These are phyloP conservation scores for Incumbomyces delicatus DNA, from an alignment of 2,329 filamentous ascomycete species.

Conservation along the genomic window DNA sequence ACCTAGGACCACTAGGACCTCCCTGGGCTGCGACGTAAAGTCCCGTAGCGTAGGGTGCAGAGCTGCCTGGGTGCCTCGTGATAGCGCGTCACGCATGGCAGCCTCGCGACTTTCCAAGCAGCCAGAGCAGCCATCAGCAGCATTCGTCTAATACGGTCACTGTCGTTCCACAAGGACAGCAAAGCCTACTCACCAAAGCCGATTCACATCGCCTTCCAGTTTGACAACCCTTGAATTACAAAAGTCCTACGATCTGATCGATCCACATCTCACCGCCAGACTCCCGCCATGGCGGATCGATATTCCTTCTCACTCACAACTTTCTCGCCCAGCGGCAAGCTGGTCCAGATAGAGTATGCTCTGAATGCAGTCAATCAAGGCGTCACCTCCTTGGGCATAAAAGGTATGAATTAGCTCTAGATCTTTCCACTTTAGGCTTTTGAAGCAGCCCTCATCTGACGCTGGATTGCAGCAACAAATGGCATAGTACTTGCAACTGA, in stretches of 20 bases:
- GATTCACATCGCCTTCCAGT: too few relatives aligned
- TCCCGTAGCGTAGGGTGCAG: too few relatives aligned
- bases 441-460: slow-evolving; percentile 1
- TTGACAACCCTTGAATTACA: too few relatives aligned
- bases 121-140: not conserved
- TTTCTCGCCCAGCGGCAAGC: slow-evolving; percentile 98
- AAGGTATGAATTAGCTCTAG: slow-evolving; percentile 51
- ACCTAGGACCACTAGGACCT: too few relatives aligned
- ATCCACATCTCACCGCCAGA: not conserved
- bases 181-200: too few relatives aligned
- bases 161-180: too few relatives aligned
- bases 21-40: too few relatives aligned
- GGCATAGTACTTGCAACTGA: slow-evolving; percentile 97
- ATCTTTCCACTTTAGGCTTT: not conserved
- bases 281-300: slow-evolving; percentile 71
- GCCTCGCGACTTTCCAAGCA: not conserved
- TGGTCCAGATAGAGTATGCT: slow-evolving; percentile 99
- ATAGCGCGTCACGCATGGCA: not conserved
- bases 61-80: not conserved
- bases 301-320: slow-evolving; percentile 99
- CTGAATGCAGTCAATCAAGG: slow-evolving; percentile 98
- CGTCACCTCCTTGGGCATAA: slow-evolving; percentile 96
- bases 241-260: not conserved
- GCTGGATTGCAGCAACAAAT: slow-evolving; percentile 68
- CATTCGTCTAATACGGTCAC: not conserved